Base-by-base conservation (phyloP, 352 stramenopile species). In the Globisporangium recalcitrans region DNA sequence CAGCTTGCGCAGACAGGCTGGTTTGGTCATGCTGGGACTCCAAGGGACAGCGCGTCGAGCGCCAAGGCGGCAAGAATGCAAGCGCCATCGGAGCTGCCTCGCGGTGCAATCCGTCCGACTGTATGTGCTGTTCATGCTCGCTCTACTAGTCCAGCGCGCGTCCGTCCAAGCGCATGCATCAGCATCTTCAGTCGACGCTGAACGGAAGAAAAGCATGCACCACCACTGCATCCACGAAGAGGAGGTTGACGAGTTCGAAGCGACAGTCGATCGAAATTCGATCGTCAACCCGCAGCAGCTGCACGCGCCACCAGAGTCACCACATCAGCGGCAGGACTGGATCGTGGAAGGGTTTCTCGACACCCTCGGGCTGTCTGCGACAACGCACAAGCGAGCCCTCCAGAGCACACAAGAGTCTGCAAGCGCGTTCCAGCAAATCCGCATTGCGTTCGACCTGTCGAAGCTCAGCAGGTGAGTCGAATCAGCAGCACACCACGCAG, bases 161-260 rank as follows among this genome's bases (percentile, higher is more conserved):
- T 31, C 16, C 27, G 21, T 55, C 11, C 49, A 38, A 10, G 21
- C 24, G 36, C 4, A 16, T 11, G 16, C 47, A 36, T 53, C 57
- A n/a, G 26, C 32, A 22, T 6, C 40, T 13, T 38, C 31, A 32
- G 40, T 14, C 26, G 19, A 59, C n/a, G 8, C 14, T 3, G 22
- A 53, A 4, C 21, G 16, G 6, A 48, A 58, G 34, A 24, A 27
- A 13, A 48, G 7, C 22, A 48, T 52, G 51, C 60, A 61, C 22
- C 79, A 92, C 59, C 68, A 83, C 57, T 92, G 83, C 58, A 77
- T 87, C 11, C 83, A 92, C 52, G 83, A 92, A n/a, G 74, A 74
- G 27, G 82, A 88, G 62, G n/a, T 70, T 0, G 69, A 74, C 8
- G 70, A 65, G 19, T 90, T 92, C 24, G 72, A 76, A 4, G 64